phyloP scores from a whole-genome alignment of 495 filamentous ascomycete genomes.

The Aspergillus ostianus region DNA sequence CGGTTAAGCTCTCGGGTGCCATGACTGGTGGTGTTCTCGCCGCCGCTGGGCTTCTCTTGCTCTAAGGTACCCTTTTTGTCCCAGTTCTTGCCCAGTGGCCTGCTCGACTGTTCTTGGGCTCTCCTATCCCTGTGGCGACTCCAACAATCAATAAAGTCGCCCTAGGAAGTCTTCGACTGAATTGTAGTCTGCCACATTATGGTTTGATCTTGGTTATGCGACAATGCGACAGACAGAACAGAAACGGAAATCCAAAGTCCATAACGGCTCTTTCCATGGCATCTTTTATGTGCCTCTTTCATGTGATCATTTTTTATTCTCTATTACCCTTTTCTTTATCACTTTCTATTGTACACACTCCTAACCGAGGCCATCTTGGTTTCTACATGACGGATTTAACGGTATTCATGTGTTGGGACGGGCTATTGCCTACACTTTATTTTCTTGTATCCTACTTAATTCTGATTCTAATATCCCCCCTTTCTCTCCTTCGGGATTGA shows the following conservation, averaged over 20 bases:
- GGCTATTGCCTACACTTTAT: background rate
- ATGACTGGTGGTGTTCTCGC: constrained; percentile 41
- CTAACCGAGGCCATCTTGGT: background rate
- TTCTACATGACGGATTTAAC: constrained; percentile 8
- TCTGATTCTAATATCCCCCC: background rate
- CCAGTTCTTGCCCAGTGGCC: background rate
- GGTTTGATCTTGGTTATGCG: too few species aligned
- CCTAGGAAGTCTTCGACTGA: background rate
- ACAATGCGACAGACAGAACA: background rate
- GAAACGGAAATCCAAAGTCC: background rate
- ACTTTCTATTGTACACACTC: background rate
- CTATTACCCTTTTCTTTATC: background rate
- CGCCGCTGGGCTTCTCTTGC: constrained; percentile 43
- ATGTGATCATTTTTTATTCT: background rate
- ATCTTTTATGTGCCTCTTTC: background rate
- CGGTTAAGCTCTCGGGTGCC: constrained; percentile 32
- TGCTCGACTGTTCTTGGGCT: background rate
- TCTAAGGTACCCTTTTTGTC: constrained; percentile 25
- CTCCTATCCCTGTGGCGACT: background rate
- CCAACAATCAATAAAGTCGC: background rate
- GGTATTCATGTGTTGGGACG: constrained; percentile 6
- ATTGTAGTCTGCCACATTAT: background rate
- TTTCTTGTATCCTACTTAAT: constrained; percentile 1
- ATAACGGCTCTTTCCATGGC: background rate
- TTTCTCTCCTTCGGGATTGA: background rate